Base-by-base conservation (phyloP, 495 filamentous ascomycete genomes). In the Penicillium psychrofluorescens region DNA sequence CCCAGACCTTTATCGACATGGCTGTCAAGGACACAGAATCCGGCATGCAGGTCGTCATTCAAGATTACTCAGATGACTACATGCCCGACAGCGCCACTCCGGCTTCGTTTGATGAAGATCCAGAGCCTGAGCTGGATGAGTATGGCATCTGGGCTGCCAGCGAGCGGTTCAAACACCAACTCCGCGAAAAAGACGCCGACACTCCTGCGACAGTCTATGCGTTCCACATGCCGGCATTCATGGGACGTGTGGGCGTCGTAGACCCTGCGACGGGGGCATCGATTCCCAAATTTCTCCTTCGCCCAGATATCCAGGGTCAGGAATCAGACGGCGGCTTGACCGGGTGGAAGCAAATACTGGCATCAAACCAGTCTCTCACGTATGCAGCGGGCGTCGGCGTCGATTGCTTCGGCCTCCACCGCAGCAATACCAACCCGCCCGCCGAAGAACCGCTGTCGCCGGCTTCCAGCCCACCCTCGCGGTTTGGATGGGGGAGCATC, bases 1-100 rank as follows among this genome's bases (percentile, higher is more conserved):
- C 70, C 1, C 70, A 74, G 40, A 72, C 67, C 0, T 71, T 71
- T 36, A 74, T 74, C 35, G 70, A 74, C 35, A 72, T 70, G 62
- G 70, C 70, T 4, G 57, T 58, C 10, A 72, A 67, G 44, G 66
- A 71, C 39, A 65, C 61, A 1, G 68, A 72, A 48, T 54, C 54
- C 1, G 68, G 68, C 12, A 62, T 72, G 64, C 57, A 45, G 12
- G 62, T 71, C 1, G 34, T 71, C 10, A 65, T 74, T 27, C 68
- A 68, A 14, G 70, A 74, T 50, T 62, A 63, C 36, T 72, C 68
- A 1, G 68, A 74, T 36, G 50, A 48, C 0, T 71, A 60, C 35
- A 51, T 67, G 6, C 67, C 68, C 0, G 68, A 72, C 32, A 66
- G 58, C 41, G 64, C 63, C 0, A 16, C 59, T n/a, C 52, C 59